Conservation (phyloP, 495 filamentous ascomycete genomes). For the Neurospora discreta region DNA sequence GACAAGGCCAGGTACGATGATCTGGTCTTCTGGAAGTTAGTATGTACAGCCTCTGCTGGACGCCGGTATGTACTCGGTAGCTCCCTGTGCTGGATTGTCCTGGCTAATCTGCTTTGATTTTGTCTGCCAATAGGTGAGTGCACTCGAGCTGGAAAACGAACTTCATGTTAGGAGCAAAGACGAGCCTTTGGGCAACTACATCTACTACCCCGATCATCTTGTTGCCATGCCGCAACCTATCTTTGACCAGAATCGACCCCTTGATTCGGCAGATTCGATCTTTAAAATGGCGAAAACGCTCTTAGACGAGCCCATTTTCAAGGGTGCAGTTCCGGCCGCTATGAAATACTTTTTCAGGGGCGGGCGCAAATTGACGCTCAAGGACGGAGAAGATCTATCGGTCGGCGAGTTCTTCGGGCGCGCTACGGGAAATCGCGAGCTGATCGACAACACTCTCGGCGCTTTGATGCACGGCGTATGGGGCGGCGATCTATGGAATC, state of each 20-base stretch:
- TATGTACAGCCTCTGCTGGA: constrained; percentile 13
- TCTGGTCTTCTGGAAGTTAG: constrained; percentile 33
- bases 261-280: neutral
- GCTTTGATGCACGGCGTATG: constrained; percentile 83
- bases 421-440: constrained; percentile 35
- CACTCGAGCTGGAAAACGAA: constrained; percentile 50
- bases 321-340: constrained; percentile 35
- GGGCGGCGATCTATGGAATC: constrained; percentile 76
- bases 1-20: constrained; percentile 23
- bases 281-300: constrained; percentile 27
- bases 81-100: neutral
- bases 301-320: constrained; percentile 53
- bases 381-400: constrained; percentile 49
- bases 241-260: neutral
- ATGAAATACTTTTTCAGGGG: constrained; percentile 15
- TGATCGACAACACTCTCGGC: constrained; percentile 68
- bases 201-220: constrained; percentile 88
- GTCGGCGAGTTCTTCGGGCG: constrained; percentile 57
- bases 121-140: constrained; percentile 40
- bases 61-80: neutral
- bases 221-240: constrained; percentile 35
- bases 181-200: constrained; percentile 53
- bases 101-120: neutral
- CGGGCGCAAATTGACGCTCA: neutral
- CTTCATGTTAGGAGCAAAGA: constrained; percentile 37